Evolutionary conservation across 2,329 filamentous ascomycete species (phyloP).

Genomic region (Aspergillus texensis): DNA sequence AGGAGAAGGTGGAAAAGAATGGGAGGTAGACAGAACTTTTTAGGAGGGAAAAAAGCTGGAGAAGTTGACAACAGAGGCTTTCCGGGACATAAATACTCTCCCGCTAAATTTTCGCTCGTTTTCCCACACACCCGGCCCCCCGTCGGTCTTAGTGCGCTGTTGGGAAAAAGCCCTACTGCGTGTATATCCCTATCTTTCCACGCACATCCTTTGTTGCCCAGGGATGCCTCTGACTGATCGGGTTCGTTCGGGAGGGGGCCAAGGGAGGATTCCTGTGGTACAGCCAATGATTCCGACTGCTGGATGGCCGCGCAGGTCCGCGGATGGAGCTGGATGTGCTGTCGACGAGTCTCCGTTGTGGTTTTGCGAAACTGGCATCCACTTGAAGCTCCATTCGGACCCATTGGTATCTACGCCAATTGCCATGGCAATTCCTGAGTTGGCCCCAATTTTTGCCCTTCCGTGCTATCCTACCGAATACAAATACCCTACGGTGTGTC

Average conservation of each 20-base stretch:
- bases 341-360: constrained; percentile 8
- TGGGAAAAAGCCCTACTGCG: constrained; percentile 31
- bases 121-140: constrained; percentile 28
- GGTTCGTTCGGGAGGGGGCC: constrained; percentile 28
- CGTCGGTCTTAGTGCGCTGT: constrained; percentile 35
- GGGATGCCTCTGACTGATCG: constrained; percentile 18
- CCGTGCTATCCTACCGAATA: not conserved
- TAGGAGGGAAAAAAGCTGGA: constrained; percentile 38
- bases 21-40: constrained; percentile 33
- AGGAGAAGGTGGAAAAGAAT: constrained; percentile 27
- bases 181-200: constrained; percentile 17
- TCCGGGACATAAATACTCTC: constrained; percentile 41
- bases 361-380: constrained; percentile 14
- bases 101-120: constrained; percentile 42
- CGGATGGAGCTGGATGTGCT: constrained; percentile 19
- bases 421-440: constrained; percentile 1
- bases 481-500: not conserved
- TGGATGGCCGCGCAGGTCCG: constrained; percentile 13
- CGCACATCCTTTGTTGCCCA: constrained; percentile 14
- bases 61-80: constrained; percentile 33
- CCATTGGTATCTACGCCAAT: constrained; percentile 8
- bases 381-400: constrained; percentile 18
- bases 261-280: constrained; percentile 18
- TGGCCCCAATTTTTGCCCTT: not conserved
- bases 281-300: constrained; percentile 19